Evolutionary conservation across 345 rosid genomes (phyloP).

Genomic region (Schrenkiella parvula): DNA sequence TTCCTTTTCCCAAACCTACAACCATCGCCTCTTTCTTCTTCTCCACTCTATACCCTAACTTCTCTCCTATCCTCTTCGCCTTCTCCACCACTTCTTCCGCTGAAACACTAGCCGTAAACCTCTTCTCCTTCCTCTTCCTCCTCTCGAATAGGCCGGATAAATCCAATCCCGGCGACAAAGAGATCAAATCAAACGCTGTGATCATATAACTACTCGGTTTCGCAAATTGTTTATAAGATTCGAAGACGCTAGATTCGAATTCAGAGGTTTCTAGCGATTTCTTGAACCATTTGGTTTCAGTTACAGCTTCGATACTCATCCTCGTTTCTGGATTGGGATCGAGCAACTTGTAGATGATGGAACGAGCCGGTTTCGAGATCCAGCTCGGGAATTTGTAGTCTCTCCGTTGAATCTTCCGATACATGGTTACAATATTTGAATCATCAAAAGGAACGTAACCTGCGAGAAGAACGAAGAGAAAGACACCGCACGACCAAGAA

Average conservation of each 20-base stretch:
- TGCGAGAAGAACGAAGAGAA: slow-evolving; percentile 51
- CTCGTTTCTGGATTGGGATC: slow-evolving; percentile 74
- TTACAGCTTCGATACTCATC: slow-evolving; percentile 50
- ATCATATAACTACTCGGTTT: slow-evolving; percentile 17
- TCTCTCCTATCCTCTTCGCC: slow-evolving; percentile 55
- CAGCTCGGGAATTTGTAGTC: slow-evolving; percentile 56
- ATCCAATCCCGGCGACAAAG: slow-evolving; percentile 65
- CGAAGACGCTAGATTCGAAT: neutral
- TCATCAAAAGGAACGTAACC: slow-evolving; percentile 66
- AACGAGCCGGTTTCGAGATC: slow-evolving; percentile 49
- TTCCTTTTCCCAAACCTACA: slow-evolving; percentile 62
- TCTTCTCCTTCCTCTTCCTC: slow-evolving; percentile 44
- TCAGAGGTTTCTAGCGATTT: slow-evolving; percentile 26
- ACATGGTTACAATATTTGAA: slow-evolving; percentile 50
- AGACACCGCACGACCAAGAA: slow-evolving; percentile 91
- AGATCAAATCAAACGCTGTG: slow-evolving; percentile 77
- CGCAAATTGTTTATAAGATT: neutral
- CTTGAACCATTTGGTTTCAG: slow-evolving; percentile 52
- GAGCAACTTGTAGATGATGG: slow-evolving; percentile 51
- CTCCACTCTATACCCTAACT: slow-evolving; percentile 61
- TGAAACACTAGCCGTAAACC: slow-evolving; percentile 51
- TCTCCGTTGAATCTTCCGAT: slow-evolving; percentile 44
- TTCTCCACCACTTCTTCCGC: slow-evolving; percentile 52
- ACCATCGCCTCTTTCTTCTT: slow-evolving; percentile 44
- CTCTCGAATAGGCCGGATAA: slow-evolving; percentile 61